Conservation (phyloP, 768 basidiomycete genomes). For the Hemileccinum rubropunctum region DNA sequence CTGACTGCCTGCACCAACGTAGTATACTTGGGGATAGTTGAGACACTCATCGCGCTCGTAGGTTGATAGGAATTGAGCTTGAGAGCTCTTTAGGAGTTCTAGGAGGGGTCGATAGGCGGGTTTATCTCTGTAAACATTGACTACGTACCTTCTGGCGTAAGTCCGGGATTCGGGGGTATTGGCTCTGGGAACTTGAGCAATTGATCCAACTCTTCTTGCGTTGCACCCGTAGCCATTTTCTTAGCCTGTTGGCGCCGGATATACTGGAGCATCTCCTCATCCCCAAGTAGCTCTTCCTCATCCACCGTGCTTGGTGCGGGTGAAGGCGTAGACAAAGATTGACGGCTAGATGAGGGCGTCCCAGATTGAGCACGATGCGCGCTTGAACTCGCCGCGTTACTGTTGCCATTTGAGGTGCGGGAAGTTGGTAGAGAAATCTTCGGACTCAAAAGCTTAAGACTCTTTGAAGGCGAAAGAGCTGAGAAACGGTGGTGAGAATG, state of each 20-base stretch:
- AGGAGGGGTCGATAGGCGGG: conserved; percentile 9
- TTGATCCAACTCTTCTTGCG: conserved; percentile 84
- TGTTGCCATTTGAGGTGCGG: conserved; percentile 46
- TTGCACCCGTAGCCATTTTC: conserved; percentile 78
- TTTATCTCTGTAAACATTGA: neutral
- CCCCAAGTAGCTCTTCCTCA: conserved; percentile 85
- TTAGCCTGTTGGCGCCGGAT: conserved; percentile 88
- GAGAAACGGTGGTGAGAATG: conserved; percentile 67
- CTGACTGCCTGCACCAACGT: conserved; percentile 69
- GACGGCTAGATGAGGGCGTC: conserved; percentile 68
- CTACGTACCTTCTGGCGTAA: conserved; percentile 67
- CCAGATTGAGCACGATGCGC: conserved; percentile 52
- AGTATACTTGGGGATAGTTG: conserved; percentile 84
- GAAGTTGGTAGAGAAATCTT: conserved; percentile 65
- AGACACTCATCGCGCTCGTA: conserved; percentile 91
- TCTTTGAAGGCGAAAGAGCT: conserved; percentile 80
- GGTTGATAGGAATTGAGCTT: conserved; percentile 72
- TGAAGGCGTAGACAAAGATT: conserved; percentile 81
- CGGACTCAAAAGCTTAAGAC: conserved; percentile 76
- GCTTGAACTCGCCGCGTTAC: conserved; percentile 34
- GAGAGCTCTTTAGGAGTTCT: conserved; percentile 67
- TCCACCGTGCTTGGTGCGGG: conserved; percentile 75
- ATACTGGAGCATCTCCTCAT: conserved; percentile 97
- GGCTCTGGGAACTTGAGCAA: conserved; percentile 93
- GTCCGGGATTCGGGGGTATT: conserved; percentile 60